Evolutionary conservation across 2,329 filamentous ascomycete species (phyloP).

Genomic region (Colletotrichum gloeosporioides): DNA sequence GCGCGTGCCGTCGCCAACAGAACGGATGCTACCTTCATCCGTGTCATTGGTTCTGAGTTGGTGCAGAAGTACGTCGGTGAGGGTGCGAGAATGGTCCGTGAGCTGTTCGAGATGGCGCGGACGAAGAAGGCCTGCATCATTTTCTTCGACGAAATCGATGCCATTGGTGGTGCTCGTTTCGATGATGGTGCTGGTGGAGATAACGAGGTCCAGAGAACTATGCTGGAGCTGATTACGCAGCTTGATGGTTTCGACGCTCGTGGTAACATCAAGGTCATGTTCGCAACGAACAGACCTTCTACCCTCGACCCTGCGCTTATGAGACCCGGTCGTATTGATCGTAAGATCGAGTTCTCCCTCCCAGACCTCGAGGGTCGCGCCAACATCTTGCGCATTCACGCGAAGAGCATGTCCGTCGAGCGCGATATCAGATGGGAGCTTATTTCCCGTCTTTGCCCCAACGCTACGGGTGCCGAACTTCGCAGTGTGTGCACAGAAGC

Average conservation of each 20-base stretch:
- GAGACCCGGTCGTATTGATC: constrained; percentile 95
- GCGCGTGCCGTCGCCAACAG: constrained; percentile 96
- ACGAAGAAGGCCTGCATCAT: constrained; percentile 99
- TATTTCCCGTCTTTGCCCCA: constrained; percentile 95
- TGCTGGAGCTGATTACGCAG: constrained; percentile 97
- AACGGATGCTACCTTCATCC: constrained; percentile 98
- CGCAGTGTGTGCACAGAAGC: constrained; percentile 97
- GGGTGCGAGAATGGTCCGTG: constrained; percentile 96
- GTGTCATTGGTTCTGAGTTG: constrained; percentile 96
- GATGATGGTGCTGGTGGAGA: constrained; percentile 96
- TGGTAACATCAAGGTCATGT: constrained; percentile 99
- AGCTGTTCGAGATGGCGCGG: constrained; percentile 98
- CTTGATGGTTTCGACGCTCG: constrained; percentile 94
- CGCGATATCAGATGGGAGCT: constrained; percentile 98
- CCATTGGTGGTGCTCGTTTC: constrained; percentile 93
- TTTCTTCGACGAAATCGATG: constrained; percentile 99
- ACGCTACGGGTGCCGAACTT: constrained; percentile 94
- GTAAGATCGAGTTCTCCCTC: constrained; percentile 98
- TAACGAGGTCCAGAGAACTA: constrained; percentile 97
- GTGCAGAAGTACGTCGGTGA: constrained; percentile 99
- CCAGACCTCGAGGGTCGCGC: constrained; percentile 96
- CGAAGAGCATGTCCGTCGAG: constrained; percentile 99
- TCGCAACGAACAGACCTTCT: constrained; percentile 94
- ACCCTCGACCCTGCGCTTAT: constrained; percentile 97
- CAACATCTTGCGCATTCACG: constrained; percentile 97